Percentiles rank a stretch among this genome's conserved stretches.
Evolutionary conservation across 2,329 filamentous ascomycete species (phyloP).

Genomic region (Cercospora citrullina): DNA sequence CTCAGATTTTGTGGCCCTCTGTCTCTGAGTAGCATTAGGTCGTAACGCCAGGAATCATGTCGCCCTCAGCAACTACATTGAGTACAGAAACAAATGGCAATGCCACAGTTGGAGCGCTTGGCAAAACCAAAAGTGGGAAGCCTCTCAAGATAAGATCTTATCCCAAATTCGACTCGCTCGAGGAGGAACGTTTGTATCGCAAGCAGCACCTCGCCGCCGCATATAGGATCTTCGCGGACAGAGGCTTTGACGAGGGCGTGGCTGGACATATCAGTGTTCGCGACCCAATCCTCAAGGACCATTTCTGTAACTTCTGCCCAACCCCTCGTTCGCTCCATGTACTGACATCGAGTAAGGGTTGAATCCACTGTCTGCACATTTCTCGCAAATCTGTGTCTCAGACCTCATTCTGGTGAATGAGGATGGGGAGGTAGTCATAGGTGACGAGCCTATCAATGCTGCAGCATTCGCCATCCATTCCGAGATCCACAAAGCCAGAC

Average conservation of each 20-base stretch:
- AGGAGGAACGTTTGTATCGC: conserved; percentile 43
- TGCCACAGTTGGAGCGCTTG: conserved; percentile 48
- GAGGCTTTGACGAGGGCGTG: conserved; percentile 43
- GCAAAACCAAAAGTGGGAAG: conserved; percentile 49
- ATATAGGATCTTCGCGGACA: conserved; percentile 47
- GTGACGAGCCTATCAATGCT: conserved; percentile 47
- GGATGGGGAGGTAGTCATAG: conserved; percentile 45
- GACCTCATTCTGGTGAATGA: conserved; percentile 51
- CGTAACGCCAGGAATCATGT: conserved; percentile 33
- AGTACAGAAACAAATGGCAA: conserved; percentile 44
- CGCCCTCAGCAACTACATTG: conserved; percentile 40
- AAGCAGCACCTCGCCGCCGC: conserved; percentile 48
- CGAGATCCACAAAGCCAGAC: conserved; percentile 44
- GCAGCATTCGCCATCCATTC: conserved; percentile 51
- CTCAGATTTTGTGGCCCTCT: neutral
- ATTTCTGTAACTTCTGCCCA: conserved; percentile 34
- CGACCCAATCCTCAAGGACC: conserved; percentile 41
- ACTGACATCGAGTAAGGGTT: conserved; percentile 30
- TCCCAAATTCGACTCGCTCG: conserved; percentile 41
- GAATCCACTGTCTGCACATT: conserved; percentile 49
- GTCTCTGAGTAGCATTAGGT: neutral
- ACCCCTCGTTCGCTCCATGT: neutral
- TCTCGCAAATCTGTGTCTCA: conserved; percentile 44
- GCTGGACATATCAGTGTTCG: conserved; percentile 43
- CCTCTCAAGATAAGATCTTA: conserved; percentile 51